Evolutionary conservation across 1,139 yeast species (phyloP).

Genomic region (Debaryomyces robertsiae): DNA sequence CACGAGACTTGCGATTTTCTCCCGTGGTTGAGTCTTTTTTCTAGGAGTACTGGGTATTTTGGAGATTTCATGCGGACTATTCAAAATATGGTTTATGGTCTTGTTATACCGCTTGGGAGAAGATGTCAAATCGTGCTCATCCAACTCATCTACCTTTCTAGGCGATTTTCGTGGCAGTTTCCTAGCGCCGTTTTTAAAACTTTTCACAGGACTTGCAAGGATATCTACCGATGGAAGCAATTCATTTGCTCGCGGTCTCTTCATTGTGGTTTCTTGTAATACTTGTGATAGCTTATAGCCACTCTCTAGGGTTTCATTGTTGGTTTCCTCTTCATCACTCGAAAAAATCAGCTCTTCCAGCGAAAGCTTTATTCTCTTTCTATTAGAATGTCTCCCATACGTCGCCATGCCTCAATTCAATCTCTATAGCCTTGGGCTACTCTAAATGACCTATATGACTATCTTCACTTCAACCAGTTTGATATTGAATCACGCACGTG

Average conservation of each 20-base stretch:
- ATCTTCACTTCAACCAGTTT: too few relatives aligned
- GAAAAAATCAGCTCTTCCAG: slow-evolving; percentile 10
- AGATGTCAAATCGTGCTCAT: slow-evolving; percentile 17
- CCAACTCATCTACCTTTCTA: slow-evolving; percentile 7
- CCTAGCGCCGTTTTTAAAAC: background rate
- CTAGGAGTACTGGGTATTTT: slow-evolving; percentile 4
- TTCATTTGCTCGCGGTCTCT: slow-evolving; percentile 1
- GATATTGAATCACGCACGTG: slow-evolving; percentile 1
- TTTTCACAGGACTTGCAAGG: background rate
- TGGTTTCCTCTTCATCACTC: slow-evolving; percentile 14
- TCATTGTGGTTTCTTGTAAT: slow-evolving; percentile 7
- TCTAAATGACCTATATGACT: too few relatives aligned
- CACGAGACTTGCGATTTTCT: slow-evolving; percentile 5
- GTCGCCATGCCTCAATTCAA: slow-evolving; percentile 9
- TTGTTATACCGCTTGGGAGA: slow-evolving; percentile 24
- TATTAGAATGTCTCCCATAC: slow-evolving; percentile 8
- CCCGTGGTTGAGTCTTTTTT: slow-evolving; percentile 8
- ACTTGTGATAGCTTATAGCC: slow-evolving; percentile 2
- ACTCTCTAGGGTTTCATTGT: slow-evolving; percentile 1
- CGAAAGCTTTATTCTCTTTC: background rate
- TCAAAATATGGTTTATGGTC: slow-evolving; percentile 16
- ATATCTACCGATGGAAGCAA: slow-evolving; percentile 9
- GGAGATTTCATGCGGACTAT: background rate
- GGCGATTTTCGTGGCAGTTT: slow-evolving; percentile 7
- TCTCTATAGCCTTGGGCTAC: background rate